A percentile compares a stretch with the other conserved stretches of the same genome.
phyloP scores from a whole-genome alignment of 2,329 filamentous ascomycete species.

The Trichophyton equinum region DNA sequence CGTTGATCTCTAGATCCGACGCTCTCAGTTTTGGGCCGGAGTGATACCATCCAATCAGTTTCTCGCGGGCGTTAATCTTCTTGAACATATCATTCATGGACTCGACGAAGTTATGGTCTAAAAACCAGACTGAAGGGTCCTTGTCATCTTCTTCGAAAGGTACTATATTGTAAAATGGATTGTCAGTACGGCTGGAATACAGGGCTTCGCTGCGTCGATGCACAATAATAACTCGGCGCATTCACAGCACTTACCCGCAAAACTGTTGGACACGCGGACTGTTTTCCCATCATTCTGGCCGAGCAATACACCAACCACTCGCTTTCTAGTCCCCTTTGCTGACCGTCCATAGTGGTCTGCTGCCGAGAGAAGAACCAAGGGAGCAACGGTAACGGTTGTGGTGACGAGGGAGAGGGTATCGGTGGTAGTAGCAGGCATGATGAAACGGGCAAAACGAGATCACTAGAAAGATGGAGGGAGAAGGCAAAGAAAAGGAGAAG shows the following conservation, averaged over 20 bases:
- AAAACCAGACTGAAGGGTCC: slow-evolving; percentile 96
- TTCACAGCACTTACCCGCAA: slow-evolving; percentile 57
- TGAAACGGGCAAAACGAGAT: slow-evolving; percentile 20
- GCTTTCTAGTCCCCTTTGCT: slow-evolving; percentile 72
- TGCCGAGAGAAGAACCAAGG: slow-evolving; percentile 90
- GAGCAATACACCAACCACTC: slow-evolving; percentile 86
- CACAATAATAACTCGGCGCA: neutral
- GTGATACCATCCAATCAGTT: slow-evolving; percentile 99
- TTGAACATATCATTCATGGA: slow-evolving; percentile 99
- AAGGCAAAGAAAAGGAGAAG: neutral
- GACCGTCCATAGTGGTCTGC: slow-evolving; percentile 97
- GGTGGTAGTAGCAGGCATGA: slow-evolving; percentile 91
- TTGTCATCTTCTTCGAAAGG: slow-evolving; percentile 99
- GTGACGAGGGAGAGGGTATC: slow-evolving; percentile 92
- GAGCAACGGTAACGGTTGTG: slow-evolving; percentile 90
- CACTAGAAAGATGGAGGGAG: neutral
- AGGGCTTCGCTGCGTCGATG: neutral
- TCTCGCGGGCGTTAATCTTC: slow-evolving; percentile 97
- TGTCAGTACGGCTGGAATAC: slow-evolving; percentile 3
- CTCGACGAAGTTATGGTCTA: slow-evolving; percentile 99
- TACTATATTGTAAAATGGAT: slow-evolving; percentile 43
- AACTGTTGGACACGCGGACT: slow-evolving; percentile 96
- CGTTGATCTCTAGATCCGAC: slow-evolving; percentile 97
- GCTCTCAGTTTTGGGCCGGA: slow-evolving; percentile 92
- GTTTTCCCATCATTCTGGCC: slow-evolving; percentile 95